Evolutionary conservation across 257 asterid genomes (phyloP), one percentile per base, ranked within the genome.

Genomic region (Anisodus tanguticus): DNA sequence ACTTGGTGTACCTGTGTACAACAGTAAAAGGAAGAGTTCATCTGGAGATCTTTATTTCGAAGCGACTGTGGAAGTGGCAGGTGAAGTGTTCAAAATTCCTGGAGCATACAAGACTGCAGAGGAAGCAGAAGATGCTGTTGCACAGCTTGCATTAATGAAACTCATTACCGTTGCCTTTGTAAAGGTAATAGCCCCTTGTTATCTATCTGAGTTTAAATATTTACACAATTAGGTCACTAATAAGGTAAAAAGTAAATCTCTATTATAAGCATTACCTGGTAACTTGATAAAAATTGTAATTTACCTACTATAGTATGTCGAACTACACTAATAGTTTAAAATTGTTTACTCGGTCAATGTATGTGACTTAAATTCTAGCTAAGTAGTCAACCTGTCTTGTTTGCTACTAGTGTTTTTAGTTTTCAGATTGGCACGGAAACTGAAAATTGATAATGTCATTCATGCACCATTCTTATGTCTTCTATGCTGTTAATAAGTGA

Each of bases 91-190:
- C 31, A 72, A 77, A 54, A 85, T 88, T 72, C 84, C 82, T 17
- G 85, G 68, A 37, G 83, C 49, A 66, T 82, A 45, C 49, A 83
- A 84, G 70, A 86, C 88, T 57, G 49, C 81, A 26, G 82, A 83
- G 37, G 88, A 87, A 77, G 94, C 92, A 64, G 89, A 90, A 82
- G 67, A 85, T 16, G 79, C 91, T 79, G 91, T 86, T 76, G 91
- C 94, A 85, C 88, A 88, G 79, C 80, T 80, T 79, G 94, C 90
- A 81, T 60, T 89, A 83, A 70, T 87, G 82, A 82, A 89, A 62
- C 55, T 90, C 45, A 9, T 83, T 12, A 87, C 80, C 1, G 83
- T 86, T 66, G 85, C 85, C 82, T 84, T 88, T 82, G 85, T 22
- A 77, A 86, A 85, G 88, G 94, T 90, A 41, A 86, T 86, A 71